These are phyloP conservation scores for Lactifluus subvellereus DNA, from an alignment of 768 basidiomycete genomes.

Conservation along the genomic window DNA sequence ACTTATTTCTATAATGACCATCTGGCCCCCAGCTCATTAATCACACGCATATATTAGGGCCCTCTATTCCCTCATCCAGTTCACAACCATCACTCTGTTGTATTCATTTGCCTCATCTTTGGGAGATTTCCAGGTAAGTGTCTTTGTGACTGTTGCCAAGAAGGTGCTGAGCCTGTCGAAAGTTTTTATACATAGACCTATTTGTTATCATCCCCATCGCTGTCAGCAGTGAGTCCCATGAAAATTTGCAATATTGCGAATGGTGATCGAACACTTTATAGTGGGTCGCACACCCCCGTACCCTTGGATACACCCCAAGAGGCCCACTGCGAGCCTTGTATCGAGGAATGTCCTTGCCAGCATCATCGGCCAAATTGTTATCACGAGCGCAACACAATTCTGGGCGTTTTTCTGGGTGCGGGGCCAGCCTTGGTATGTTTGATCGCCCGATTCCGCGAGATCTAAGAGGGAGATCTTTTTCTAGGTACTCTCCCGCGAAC, in stretches of 20 bases:
- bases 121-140: constrained; percentile 87
- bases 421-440: constrained; percentile 68
- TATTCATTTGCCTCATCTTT: constrained; percentile 96
- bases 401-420: constrained; percentile 91
- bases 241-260: constrained; percentile 14
- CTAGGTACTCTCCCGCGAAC: constrained; percentile 27
- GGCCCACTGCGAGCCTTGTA: constrained; percentile 92
- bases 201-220: constrained; percentile 98
- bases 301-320: constrained; percentile 77
- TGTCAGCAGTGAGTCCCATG: constrained; percentile 71
- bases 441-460: not conserved
- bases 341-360: constrained; percentile 93
- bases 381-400: constrained; percentile 76
- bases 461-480: not conserved
- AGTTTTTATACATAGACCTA: constrained; percentile 97
- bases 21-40: not conserved
- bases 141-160: not conserved
- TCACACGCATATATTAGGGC: constrained; percentile 55
- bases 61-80: constrained; percentile 96
- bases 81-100: constrained; percentile 92
- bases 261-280: constrained; percentile 32
- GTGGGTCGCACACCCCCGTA: constrained; percentile 95
- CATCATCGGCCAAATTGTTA: constrained; percentile 85
- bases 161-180: constrained; percentile 20
- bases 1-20: constrained; percentile 1